These are phyloP conservation scores for Cyclocybe aegerita DNA, from an alignment of 768 basidiomycete genomes.

Conservation along the genomic window DNA sequence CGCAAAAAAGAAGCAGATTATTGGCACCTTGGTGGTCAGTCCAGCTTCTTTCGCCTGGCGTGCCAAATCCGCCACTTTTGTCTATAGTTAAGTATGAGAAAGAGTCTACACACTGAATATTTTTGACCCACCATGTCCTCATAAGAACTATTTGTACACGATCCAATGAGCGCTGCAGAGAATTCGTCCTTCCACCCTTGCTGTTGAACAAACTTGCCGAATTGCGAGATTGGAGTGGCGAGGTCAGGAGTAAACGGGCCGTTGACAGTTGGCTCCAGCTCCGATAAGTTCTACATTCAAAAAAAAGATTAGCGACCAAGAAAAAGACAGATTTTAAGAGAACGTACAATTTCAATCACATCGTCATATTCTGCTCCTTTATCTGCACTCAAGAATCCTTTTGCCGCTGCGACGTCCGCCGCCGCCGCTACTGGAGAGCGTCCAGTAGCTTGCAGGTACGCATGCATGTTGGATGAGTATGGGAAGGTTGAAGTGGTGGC, in stretches of 20 bases:
- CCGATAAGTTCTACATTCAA: slow-evolving; percentile 71
- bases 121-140: slow-evolving; percentile 74
- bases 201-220: slow-evolving; percentile 73
- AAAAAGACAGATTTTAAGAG: not conserved
- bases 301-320: not conserved
- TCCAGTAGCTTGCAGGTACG: slow-evolving; percentile 88
- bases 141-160: slow-evolving; percentile 99
- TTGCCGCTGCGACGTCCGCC: slow-evolving; percentile 78
- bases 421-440: slow-evolving; percentile 82
- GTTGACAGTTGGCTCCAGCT: slow-evolving; percentile 90
- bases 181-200: slow-evolving; percentile 95
- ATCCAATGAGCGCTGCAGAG: slow-evolving; percentile 91
- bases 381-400: slow-evolving; percentile 82
- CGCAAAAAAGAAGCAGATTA: not conserved
- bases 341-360: slow-evolving; percentile 84
- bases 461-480: slow-evolving; percentile 86
- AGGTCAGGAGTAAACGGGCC: slow-evolving; percentile 98
- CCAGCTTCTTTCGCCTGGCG: slow-evolving; percentile 85
- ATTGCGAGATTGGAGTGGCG: slow-evolving; percentile 90
- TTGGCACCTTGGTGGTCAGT: slow-evolving; percentile 64
- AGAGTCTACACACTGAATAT: not conserved
- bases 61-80: slow-evolving; percentile 89
- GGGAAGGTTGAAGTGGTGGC: slow-evolving; percentile 99
- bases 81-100: slow-evolving; percentile 43
- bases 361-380: slow-evolving; percentile 92